These are phyloP conservation scores for Dovyalis caffra DNA, from an alignment of 345 rosid genomes.

Conservation along the genomic window DNA sequence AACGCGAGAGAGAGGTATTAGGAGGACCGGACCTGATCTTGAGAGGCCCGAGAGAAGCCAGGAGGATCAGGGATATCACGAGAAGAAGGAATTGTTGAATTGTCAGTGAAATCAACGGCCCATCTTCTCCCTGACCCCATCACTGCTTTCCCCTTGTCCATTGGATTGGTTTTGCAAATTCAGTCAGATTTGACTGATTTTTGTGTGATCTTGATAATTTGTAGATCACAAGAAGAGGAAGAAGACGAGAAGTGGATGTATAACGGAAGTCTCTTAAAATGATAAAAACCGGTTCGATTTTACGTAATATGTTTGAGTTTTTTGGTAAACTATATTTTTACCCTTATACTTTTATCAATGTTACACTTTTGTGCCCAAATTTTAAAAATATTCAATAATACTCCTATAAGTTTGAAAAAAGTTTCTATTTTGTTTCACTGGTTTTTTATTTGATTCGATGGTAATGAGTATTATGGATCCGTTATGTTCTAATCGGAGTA, in stretches of 20 bases:
- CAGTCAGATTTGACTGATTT: neutral
- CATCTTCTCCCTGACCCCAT: slow-evolving; percentile 95
- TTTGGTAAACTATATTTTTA: neutral
- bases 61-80: slow-evolving; percentile 95
- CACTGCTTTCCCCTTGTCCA: slow-evolving; percentile 98
- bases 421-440: neutral
- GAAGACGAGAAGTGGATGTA: neutral
- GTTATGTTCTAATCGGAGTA: no score
- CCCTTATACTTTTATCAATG: neutral
- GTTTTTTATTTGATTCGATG: no score
- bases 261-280: neutral
- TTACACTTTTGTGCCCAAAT: neutral
- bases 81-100: slow-evolving; percentile 68
- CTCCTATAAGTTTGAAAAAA: neutral
- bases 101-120: slow-evolving; percentile 95
- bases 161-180: slow-evolving; percentile 11
- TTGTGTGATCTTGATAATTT: neutral
- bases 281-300: neutral
- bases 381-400: neutral
- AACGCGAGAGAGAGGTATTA: neutral
- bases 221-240: neutral
- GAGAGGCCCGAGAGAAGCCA: slow-evolving; percentile 85
- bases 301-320: no score
- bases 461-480: no score
- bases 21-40: slow-evolving; percentile 58